Percentiles rank a stretch among this genome's conserved stretches.
These are phyloP conservation scores for Candida anglica DNA, from an alignment of 805 yeast species.

Conservation along the genomic window DNA sequence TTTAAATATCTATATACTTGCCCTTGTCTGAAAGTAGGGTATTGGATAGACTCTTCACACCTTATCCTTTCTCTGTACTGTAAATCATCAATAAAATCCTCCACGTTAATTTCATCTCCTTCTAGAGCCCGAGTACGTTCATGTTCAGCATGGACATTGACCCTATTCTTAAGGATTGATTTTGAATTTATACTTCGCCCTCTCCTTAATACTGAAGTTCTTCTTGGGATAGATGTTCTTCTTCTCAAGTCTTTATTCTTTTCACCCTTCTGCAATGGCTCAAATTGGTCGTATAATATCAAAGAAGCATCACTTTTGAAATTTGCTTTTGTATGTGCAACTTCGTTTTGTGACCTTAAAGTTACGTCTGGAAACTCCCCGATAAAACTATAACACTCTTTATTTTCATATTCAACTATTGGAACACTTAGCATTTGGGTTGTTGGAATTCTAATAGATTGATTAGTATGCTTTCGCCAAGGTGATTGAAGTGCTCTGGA, in stretches of 20 bases:
- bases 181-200: not conserved
- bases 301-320: not conserved
- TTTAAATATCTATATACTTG: not conserved
- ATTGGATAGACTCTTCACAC: not conserved
- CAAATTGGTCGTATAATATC: not conserved
- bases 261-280: not conserved
- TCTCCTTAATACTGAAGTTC: not conserved
- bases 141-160: not conserved
- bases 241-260: too few species aligned
- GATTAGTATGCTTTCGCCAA: too few species aligned
- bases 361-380: too few species aligned
- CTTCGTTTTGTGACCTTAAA: too few species aligned
- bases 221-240: not conserved
- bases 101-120: not conserved
- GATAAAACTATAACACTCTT: too few species aligned
- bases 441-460: too few species aligned
- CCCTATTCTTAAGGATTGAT: conserved; percentile 1
- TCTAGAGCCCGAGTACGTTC: not conserved
- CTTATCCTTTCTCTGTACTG: not conserved
- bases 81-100: not conserved
- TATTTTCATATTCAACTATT: too few species aligned
- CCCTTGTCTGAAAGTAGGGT: not conserved
- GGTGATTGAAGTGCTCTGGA: too few species aligned
- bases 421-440: too few species aligned
- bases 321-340: not conserved